These are phyloP conservation scores for Candida sp. DNA, from an alignment of 1,139 yeast species.

Conservation along the genomic window DNA sequence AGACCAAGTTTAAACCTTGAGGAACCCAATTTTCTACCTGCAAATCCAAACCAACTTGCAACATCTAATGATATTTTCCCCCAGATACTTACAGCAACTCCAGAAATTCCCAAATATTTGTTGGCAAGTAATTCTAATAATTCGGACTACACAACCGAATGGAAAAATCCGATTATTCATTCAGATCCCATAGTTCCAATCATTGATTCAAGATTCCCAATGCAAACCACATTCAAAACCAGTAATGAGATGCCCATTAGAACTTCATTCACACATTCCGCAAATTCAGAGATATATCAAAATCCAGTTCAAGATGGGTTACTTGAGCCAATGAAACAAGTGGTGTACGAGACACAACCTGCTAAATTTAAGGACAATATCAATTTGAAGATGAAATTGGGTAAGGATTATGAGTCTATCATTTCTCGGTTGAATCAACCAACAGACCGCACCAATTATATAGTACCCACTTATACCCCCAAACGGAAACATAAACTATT, in stretches of 20 bases:
- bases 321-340: neutral
- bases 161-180: neutral
- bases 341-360: neutral
- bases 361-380: constrained; percentile 1
- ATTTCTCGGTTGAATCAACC: neutral
- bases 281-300: neutral
- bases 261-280: neutral
- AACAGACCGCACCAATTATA: neutral
- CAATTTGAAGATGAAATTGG: constrained; percentile 1
- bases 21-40: neutral
- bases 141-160: neutral
- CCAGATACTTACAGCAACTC: neutral
- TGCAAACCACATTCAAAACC: neutral
- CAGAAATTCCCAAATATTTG: neutral
- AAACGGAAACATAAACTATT: constrained; percentile 1
- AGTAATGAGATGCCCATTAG: neutral
- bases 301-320: constrained; percentile 2
- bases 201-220: neutral
- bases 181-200: neutral
- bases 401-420: constrained; percentile 1
- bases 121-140: neutral
- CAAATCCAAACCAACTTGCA: neutral
- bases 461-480: neutral
- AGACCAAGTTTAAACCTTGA: neutral
- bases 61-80: neutral